Base-by-base conservation (phyloP, 2,329 filamentous ascomycete species). In the Hymenoscyphus occultus region DNA sequence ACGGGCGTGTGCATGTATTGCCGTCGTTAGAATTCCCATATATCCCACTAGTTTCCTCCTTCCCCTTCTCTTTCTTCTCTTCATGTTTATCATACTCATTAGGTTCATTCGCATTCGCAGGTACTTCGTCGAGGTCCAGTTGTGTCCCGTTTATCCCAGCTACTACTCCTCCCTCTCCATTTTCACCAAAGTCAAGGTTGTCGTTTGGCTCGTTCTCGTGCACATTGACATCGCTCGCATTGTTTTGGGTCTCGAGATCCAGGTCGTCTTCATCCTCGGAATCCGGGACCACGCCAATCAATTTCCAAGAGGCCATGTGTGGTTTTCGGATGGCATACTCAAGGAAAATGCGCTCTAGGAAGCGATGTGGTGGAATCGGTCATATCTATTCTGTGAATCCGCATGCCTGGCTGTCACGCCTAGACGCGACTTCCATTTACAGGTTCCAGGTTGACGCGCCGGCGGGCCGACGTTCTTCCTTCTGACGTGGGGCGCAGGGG, bases 221-320 rank as follows among this genome's bases (percentile, higher is more conserved):
- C 42, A 35, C n/a, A 16, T 31, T 35, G 31, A 16, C 19, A 45
- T 31, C 22, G 10, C 35, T 22, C 12, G 42, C 16, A 19, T 64
- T 19, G 19, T 19, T 54, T 54, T 54, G 48, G 19, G 48, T 54
- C 48, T 54, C 62, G 28, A 57, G 31, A 28, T 74, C 71, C 35
- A 68, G 59, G 56, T 68, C 66, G 56, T 75, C 73, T 65, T 76
- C 75, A 48, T 77, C 74, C 51, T 76, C 75, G n/a, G 75, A 76
- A 65, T 77, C 75, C 45, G 73, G 74, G 22, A 77, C 75, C 59
- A 71, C 71, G 62, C 74, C 74, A 71, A 68, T 74, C 69, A 75
- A 73, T 70, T 76, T 77, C 75, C 75, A 77, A 68, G 67, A 68
- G 67, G 74, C 72, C 74, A 76, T 76, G 39, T 56, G 56, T 61